These are phyloP conservation scores for Eucalyptus shirleyi DNA, from an alignment of 345 rosid species.

Conservation along the genomic window DNA sequence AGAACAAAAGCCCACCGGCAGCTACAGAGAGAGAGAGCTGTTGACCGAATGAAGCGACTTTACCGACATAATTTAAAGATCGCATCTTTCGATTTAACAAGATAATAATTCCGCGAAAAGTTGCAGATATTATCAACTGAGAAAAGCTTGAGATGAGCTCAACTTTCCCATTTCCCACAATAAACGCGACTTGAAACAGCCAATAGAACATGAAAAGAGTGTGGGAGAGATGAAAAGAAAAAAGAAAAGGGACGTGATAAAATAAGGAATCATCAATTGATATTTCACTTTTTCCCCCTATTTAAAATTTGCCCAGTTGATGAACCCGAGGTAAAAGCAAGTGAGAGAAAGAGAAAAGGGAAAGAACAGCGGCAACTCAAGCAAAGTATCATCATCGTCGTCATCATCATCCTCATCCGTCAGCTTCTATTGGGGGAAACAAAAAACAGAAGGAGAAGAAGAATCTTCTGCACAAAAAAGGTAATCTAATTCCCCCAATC, in stretches of 20 bases:
- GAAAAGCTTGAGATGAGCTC: neutral
- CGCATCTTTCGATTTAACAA: neutral
- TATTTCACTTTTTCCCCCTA: neutral
- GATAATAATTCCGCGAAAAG: neutral
- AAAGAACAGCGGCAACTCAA: neutral
- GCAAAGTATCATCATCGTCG: neutral
- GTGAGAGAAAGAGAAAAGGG: neutral
- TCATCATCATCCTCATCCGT: neutral
- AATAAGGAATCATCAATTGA: conserved; percentile 1
- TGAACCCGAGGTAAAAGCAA: conserved; percentile 6
- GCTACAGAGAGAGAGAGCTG: neutral
- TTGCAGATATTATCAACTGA: neutral
- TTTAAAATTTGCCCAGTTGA: neutral
- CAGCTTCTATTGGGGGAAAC: neutral
- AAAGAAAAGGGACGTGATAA: conserved; percentile 1
- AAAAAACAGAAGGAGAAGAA: neutral
- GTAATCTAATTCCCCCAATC: neutral
- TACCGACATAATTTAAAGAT: neutral
- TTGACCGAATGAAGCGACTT: neutral
- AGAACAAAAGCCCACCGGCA: too few relatives aligned
- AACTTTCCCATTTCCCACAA: neutral
- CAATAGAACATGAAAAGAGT: neutral
- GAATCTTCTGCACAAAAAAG: neutral
- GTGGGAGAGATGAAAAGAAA: neutral
- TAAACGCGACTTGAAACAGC: neutral